Conservation (phyloP, 2,329 filamentous ascomycete species). For the Endoconidiophora laricicola region DNA sequence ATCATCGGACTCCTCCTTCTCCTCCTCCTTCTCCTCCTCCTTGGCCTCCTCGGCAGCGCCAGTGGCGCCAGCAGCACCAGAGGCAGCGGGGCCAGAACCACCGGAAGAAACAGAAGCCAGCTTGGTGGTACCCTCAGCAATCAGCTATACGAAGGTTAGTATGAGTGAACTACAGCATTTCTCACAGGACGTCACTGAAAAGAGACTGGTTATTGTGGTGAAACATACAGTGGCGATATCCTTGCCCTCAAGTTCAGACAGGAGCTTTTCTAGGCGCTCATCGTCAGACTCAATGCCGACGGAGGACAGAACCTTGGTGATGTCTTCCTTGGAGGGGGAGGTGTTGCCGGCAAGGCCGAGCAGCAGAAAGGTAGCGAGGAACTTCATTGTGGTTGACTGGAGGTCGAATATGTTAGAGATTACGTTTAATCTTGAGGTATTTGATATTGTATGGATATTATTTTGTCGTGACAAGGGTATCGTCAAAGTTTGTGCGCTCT, state of each 20-base stretch:
- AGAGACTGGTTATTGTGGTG: not conserved
- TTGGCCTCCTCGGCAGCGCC: conserved; percentile 47
- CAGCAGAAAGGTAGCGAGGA: conserved; percentile 98
- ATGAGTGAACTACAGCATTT: not conserved
- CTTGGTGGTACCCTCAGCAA: conserved; percentile 77
- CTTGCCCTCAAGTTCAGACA: conserved; percentile 85
- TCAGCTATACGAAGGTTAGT: conserved; percentile 45
- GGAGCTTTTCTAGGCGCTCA: conserved; percentile 70
- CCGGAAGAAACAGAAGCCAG: conserved; percentile 95
- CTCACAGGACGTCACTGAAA: too few relatives aligned
- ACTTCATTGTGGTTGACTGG: conserved; percentile 69
- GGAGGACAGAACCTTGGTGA: conserved; percentile 78
- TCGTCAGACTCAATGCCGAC: conserved; percentile 89
- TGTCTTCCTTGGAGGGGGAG: conserved; percentile 67
- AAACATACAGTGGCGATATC: conserved; percentile 72
- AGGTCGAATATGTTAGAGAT: not conserved
- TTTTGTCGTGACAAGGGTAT: too few relatives aligned
- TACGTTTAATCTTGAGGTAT: not conserved
- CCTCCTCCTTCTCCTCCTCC: conserved; percentile 59
- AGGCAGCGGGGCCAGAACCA: conserved; percentile 57
- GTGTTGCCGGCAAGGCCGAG: conserved; percentile 85
- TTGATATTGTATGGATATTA: not conserved
- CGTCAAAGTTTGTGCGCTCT: not conserved
- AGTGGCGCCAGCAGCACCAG: conserved; percentile 49
- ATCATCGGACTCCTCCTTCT: conserved; percentile 33